Base-by-base conservation (phyloP, 495 filamentous ascomycete genomes). In the Talaromyces wortmannii region DNA sequence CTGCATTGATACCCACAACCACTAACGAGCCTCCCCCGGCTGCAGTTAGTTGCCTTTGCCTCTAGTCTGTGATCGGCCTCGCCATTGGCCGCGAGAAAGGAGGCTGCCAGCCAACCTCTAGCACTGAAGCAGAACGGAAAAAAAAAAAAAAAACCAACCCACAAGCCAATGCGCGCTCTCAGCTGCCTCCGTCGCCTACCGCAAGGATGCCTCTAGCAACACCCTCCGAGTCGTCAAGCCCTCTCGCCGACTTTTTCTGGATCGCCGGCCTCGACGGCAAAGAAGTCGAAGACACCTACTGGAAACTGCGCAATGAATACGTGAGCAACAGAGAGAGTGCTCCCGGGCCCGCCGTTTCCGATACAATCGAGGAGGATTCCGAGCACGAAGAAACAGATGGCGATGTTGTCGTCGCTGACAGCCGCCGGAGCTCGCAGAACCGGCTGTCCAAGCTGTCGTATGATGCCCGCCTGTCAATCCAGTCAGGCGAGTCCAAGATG, bases 181-280 rank as follows among this genome's bases (percentile, higher is more conserved):
- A 32, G 40, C 23, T 31, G 15, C 36, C 29, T 42, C 23, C 50
- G 36, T 33, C 52, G 43, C 42, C 52, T 42, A 33, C 52, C 52
- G 16, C 36, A 53, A 56, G 17, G 43, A 58, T 61, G 48, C 47
- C 57, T 58, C 59, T 50, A 33, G 67, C 70, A 29, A 55, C 67
- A 17, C 52, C 67, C 49, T 43, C 65, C 18, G 67, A 66, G 57
- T 79, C 87, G 17, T 85, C 86, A 55, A 79, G 87, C 51, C 94
- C 94, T 58, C 84, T 98, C 57, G 94, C 94, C 66, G 94, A 98
- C 70, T 97, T 95, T 75, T 98, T 98, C 74, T 98, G 94, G 90
- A 97, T 98, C 59, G 90, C 89, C 59, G 94, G 94, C 69, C 83
- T 95, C 63, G 90, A 91, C 71, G 87, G 88, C 47, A 60, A 73